Conservation (phyloP, 768 basidiomycete genomes). For the Amanita jacksonii region DNA sequence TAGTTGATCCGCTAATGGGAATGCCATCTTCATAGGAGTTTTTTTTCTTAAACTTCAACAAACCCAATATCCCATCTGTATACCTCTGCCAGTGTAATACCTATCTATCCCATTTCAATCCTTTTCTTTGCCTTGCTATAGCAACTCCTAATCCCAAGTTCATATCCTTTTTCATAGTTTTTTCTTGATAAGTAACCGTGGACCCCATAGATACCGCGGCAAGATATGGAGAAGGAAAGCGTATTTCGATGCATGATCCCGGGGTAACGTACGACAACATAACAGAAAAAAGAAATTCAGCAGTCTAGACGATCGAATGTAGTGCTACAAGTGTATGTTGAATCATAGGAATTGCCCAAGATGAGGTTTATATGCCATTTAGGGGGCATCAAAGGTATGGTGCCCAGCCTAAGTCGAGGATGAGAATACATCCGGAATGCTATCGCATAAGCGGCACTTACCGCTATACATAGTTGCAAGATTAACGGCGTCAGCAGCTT, state of each 20-base stretch:
- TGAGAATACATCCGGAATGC: neutral
- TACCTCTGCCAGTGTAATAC: conserved; percentile 6
- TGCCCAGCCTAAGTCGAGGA: neutral
- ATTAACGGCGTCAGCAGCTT: conserved; percentile 72
- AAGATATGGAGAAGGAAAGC: conserved; percentile 1
- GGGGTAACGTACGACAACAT: neutral
- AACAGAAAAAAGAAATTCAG: neutral
- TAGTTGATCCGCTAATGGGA: too few relatives aligned
- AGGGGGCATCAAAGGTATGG: neutral
- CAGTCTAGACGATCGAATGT: neutral
- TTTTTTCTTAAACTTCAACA: neutral
- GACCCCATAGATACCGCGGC: neutral
- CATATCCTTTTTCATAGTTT: neutral
- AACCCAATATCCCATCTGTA: neutral
- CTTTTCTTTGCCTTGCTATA: neutral
- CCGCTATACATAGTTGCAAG: conserved; percentile 73
- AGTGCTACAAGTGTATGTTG: conserved; percentile 6
- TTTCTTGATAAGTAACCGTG: neutral
- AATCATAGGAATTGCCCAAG: neutral
- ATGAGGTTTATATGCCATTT: neutral
- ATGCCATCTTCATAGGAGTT: neutral
- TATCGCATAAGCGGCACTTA: conserved; percentile 15
- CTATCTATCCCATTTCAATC: conserved; percentile 1
- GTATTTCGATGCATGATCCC: neutral
- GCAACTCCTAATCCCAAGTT: neutral